Evolutionary conservation across 306 rosid genomes (phyloP).

Genomic region (Rosa chinensis): DNA sequence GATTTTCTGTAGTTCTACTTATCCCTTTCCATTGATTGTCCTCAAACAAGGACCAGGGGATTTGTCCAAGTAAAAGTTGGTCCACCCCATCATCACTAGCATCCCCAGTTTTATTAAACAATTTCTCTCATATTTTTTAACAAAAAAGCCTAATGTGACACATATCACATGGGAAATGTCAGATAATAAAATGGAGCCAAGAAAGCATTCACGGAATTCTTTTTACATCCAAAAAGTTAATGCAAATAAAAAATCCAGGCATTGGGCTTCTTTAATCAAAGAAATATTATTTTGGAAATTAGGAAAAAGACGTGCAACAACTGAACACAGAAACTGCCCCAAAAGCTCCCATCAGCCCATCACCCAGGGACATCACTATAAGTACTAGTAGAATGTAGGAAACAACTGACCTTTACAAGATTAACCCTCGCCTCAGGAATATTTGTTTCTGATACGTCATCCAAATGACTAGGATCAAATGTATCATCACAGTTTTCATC

Average conservation of each 20-base stretch:
- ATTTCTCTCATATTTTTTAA: neutral
- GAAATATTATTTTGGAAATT: neutral
- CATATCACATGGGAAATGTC: neutral
- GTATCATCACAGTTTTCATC: slow-evolving; percentile 39
- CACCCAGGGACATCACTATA: neutral
- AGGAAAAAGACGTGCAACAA: neutral
- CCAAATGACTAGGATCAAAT: slow-evolving; percentile 45
- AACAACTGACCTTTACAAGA: slow-evolving; percentile 62
- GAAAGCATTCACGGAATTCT: neutral
- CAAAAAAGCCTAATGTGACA: neutral
- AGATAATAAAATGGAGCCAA: neutral
- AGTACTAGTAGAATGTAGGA: slow-evolving; percentile 8
- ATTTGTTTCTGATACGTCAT: slow-evolving; percentile 48
- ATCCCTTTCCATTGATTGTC: neutral
- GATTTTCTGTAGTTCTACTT: neutral
- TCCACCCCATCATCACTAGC: neutral
- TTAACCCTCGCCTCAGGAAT: slow-evolving; percentile 44
- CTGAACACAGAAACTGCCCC: neutral
- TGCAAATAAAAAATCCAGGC: neutral
- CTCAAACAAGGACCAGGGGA: neutral
- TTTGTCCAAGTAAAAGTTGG: neutral
- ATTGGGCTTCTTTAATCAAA: neutral
- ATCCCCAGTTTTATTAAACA: neutral
- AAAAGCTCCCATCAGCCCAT: neutral
- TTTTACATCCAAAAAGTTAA: neutral